phyloP scores from a whole-genome alignment of 345 rosid genomes.

The Capsella bursapastoris region DNA sequence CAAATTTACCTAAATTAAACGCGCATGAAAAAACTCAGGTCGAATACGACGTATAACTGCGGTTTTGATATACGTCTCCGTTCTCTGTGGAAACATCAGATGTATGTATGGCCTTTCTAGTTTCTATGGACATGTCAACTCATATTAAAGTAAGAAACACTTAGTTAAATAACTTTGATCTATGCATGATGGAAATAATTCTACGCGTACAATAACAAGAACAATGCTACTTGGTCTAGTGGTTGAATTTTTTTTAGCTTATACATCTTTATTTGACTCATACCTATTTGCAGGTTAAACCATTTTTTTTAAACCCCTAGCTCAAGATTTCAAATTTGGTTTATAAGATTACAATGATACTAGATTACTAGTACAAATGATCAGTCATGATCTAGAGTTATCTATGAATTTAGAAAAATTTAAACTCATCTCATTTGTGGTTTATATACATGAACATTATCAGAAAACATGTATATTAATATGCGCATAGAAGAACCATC shows the following conservation, averaged over 20 bases:
- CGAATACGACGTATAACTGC: neutral
- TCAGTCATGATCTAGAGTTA: neutral
- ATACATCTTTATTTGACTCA: too few relatives aligned
- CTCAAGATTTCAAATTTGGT: neutral
- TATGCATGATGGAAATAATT: neutral
- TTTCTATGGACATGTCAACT: too few relatives aligned
- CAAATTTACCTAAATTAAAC: neutral
- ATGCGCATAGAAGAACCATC: neutral
- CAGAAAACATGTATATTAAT: neutral
- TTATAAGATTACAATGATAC: neutral
- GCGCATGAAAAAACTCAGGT: neutral
- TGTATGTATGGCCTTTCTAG: neutral
- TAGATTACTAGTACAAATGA: too few relatives aligned
- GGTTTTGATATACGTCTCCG: conserved; percentile 5
- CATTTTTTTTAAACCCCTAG: too few relatives aligned
- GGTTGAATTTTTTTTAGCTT: too few relatives aligned
- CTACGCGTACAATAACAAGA: too few relatives aligned
- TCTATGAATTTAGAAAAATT: too few relatives aligned
- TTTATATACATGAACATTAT: too few relatives aligned
- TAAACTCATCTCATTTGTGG: neutral
- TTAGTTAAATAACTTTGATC: neutral
- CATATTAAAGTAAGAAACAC: neutral
- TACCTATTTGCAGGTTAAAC: too few relatives aligned
- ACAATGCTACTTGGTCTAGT: too few relatives aligned
- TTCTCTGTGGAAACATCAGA: neutral